A percentile compares a stretch with the other conserved stretches of the same genome.
phyloP scores from a whole-genome alignment of 1,284 basidiomycete species.

The Coniferiporia sulphurascens region DNA sequence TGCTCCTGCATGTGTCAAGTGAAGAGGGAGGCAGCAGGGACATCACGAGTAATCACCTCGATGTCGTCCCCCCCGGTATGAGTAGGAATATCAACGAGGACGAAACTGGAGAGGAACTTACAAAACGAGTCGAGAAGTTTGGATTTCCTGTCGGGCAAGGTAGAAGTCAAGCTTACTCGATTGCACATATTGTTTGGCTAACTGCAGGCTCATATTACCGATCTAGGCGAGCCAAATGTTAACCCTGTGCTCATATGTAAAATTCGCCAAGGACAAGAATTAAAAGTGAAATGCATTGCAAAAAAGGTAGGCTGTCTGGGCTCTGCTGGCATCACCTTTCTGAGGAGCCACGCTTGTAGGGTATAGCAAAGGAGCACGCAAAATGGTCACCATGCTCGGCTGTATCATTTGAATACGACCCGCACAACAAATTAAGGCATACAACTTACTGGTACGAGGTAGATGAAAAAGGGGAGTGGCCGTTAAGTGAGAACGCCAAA shows the following conservation, averaged over 20 bases:
- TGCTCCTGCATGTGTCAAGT: constrained; percentile 70
- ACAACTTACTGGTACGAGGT: constrained; percentile 95
- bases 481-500: constrained; percentile 71
- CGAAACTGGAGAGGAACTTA: constrained; percentile 59
- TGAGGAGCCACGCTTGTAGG: constrained; percentile 43
- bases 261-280: constrained; percentile 90
- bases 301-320: constrained; percentile 65
- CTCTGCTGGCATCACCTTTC: constrained; percentile 5
- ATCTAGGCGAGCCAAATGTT: constrained; percentile 51
- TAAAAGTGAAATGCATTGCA: constrained; percentile 84
- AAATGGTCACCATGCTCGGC: constrained; percentile 99
- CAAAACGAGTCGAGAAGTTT: constrained; percentile 71
- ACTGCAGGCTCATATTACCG: background rate
- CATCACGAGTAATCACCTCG: constrained; percentile 76
- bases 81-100: constrained; percentile 23
- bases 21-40: constrained; percentile 69
- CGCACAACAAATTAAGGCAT: constrained; percentile 94
- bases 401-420: constrained; percentile 97
- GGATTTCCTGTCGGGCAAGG: constrained; percentile 88
- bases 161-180: constrained; percentile 24
- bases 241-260: constrained; percentile 86
- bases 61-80: constrained; percentile 42
- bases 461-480: constrained; percentile 78
- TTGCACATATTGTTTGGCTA: background rate
- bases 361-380: constrained; percentile 97